Evolutionary conservation across 2,329 filamentous ascomycete species (phyloP), one percentile per base, ranked within the genome.

Genomic region (Hypoxylon sp.): DNA sequence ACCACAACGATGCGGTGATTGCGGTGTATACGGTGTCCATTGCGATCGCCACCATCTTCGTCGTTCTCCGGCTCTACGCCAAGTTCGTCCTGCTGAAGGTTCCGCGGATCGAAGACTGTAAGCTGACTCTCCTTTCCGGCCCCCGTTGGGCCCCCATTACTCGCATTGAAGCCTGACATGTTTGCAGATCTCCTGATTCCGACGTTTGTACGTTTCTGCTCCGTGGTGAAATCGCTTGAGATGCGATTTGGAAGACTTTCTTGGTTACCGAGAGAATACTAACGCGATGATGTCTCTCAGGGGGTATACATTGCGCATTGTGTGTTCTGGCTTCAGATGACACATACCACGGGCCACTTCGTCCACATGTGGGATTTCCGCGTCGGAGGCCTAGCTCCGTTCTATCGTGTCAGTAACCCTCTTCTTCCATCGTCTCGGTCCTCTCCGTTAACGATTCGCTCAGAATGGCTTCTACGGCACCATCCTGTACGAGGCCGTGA

Each of bases 361-460:
- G 38, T 54, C 14, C 51, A 54, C 24, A 30, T 9, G 51, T 54
- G 51, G 51, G 18, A 54, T 45, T 54, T 45, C 5, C 51, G 51
- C 5, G 12, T 54, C 9, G 24, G 26, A 14, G 51, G 24, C 3
- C 40, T 54, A n/a, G 38, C 51, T 26, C 51, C 51, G 24, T 26
- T 26, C 24, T 26, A 26, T 26, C 24, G 24, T 6, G 24, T 26
- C 24, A 26, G 24, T 26, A 6, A 6, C 24, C 24, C 24, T 26
- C 24, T 26, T 26, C 24, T 26, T 3, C 24, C 6, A 26, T 26
- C 6, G 24, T 3, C 3, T 26, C 6, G 24, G 24, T 26, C 24
- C 24, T 3, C 24, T 26, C 6, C 24, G 6, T 26, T 26, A 26
- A 26, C 24, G 24, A 26, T 26, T 26, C 9, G 18, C 45, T 33